These are phyloP conservation scores for Ophiostoma himal-ulmi DNA, from an alignment of 2,329 filamentous ascomycete genomes.

Conservation along the genomic window DNA sequence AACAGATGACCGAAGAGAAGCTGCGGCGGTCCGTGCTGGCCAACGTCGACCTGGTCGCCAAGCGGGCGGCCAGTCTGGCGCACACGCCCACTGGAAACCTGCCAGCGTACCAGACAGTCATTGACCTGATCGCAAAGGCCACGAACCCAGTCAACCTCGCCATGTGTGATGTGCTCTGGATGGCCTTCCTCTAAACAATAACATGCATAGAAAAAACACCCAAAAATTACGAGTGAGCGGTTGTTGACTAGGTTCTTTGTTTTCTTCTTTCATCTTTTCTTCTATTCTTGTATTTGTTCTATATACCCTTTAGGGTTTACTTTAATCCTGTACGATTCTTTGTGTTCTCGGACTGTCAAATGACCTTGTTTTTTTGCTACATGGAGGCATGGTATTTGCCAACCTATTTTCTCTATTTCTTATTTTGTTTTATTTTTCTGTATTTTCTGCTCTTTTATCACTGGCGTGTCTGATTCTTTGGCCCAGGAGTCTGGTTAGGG, in stretches of 20 bases:
- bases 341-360: not conserved
- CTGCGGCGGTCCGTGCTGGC: conserved; percentile 57
- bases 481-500: not conserved
- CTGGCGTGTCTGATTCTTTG: not conserved
- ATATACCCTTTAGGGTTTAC: not conserved
- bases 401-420: not conserved
- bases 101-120: conserved; percentile 93
- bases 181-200: conserved; percentile 72
- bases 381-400: not conserved
- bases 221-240: not conserved
- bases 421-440: not conserved
- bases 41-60: conserved; percentile 88
- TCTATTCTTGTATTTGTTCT: conserved; percentile 2
- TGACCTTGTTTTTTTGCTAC: not conserved
- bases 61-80: conserved; percentile 78
- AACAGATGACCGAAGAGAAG: conserved; percentile 54
- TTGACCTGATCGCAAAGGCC: conserved; percentile 87
- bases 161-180: conserved; percentile 89
- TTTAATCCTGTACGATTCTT: not conserved
- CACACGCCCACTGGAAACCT: conserved; percentile 71
- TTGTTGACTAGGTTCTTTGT: not conserved
- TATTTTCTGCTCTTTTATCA: not conserved
- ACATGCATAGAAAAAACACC: not conserved
- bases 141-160: conserved; percentile 87
- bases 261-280: not conserved